Evolutionary conservation across 2,329 filamentous ascomycete species (phyloP), one percentile per base, ranked within the genome.

Genomic region (Trichoderma sp.): DNA sequence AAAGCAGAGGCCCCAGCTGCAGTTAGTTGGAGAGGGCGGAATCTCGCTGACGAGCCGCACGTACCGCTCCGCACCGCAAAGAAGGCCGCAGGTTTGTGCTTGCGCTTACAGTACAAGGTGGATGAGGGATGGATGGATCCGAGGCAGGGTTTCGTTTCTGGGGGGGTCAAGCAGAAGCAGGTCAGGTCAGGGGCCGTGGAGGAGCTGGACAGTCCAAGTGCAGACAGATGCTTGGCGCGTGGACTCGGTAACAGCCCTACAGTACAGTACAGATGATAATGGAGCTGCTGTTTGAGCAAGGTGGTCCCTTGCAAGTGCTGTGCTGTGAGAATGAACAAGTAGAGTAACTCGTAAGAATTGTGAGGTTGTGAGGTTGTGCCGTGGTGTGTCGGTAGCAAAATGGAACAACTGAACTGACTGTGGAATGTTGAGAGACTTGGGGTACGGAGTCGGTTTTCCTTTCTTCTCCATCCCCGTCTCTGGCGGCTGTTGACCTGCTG

Each of bases 11-110:
- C 36, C 36, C 36, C 36, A 15, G 39, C 39, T 43, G 15, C 15
- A 43, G 39, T 43, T 6, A 53, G 47, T 53, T 53, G 47, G n/a
- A 24, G 43, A 51, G 39, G 47, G 66, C 56, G 67, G 67, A 51
- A 51, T 28, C 30, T 70, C 28, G 67, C 67, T 62, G 39, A 62
- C 28, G 21, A 70, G 67, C 26, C 34, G 56, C 66, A 69, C 53
- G 47, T 18, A 32, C 34, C 53, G 56, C 65, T 47, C 56, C 65
- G 56, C 65, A 61, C 39, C 39, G 62, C 60, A 43, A 43, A 43
- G 3, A 34, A 66, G 51, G 36, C 65, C 65, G 65, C n/a, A 32
- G 65, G 51, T 58, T 34, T n/a, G 39, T 43, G 39, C 30, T 32
- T 60, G 57, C 15, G 28, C 57, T 60, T 24, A 53, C 47, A 21